phyloP scores from a whole-genome alignment of 2,329 filamentous ascomycete species.

The Talaromyces piceae region DNA sequence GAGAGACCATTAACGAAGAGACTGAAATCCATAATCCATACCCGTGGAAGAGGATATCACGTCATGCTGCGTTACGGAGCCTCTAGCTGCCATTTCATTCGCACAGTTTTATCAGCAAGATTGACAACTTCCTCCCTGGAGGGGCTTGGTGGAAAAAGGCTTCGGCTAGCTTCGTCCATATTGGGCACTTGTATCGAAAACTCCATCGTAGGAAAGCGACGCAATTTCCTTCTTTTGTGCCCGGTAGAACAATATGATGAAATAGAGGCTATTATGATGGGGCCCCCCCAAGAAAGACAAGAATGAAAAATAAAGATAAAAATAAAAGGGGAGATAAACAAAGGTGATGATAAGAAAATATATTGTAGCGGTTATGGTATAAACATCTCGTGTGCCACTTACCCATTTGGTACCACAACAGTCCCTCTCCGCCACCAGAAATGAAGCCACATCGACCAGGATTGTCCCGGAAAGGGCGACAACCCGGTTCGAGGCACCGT shows the following conservation, averaged over 20 bases:
- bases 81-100: background rate
- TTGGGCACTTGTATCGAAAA: conserved; percentile 56
- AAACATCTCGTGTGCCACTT: conserved; percentile 13
- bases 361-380: conserved; percentile 5
- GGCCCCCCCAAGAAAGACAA: no score
- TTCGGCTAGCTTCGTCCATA: conserved; percentile 25
- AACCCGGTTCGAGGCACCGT: conserved; percentile 73
- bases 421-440: conserved; percentile 63
- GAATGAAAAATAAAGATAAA: background rate
- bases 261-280: background rate
- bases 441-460: conserved; percentile 72
- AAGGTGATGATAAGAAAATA: background rate
- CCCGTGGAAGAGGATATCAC: conserved; percentile 10
- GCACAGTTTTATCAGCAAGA: background rate
- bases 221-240: conserved; percentile 51
- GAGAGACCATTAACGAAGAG: background rate
- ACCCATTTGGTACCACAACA: conserved; percentile 44
- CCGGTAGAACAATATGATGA: conserved; percentile 20
- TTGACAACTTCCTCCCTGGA: conserved; percentile 10
- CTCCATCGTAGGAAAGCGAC: conserved; percentile 40
- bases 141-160: background rate
- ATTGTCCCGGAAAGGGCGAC: conserved; percentile 59
- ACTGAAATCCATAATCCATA: conserved; percentile 10
- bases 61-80: conserved; percentile 1
- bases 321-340: background rate